phyloP scores from a whole-genome alignment of 805 yeast species.

The Sugiyamaella smithiae region DNA sequence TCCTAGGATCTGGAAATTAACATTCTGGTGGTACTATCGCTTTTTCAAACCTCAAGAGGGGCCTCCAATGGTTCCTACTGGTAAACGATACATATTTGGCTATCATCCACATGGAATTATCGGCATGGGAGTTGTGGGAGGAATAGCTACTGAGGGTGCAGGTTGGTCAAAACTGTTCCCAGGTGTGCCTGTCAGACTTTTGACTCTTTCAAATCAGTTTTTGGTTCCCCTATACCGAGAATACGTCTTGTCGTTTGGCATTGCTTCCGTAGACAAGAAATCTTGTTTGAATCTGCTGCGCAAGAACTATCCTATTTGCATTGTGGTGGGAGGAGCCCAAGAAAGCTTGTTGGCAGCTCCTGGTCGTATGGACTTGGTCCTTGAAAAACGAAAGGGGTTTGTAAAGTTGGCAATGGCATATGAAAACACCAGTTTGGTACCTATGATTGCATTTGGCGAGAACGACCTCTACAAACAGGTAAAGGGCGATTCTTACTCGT shows the following conservation, averaged over 20 bases:
- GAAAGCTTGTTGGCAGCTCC: slow-evolving; percentile 73
- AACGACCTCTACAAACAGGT: slow-evolving; percentile 55
- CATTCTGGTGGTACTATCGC: slow-evolving; percentile 25
- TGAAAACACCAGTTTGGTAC: slow-evolving; percentile 69
- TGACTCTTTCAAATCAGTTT: slow-evolving; percentile 83
- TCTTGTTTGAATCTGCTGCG: slow-evolving; percentile 65
- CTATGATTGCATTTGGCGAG: slow-evolving; percentile 90
- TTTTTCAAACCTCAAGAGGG: slow-evolving; percentile 36
- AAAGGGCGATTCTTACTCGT: slow-evolving; percentile 43
- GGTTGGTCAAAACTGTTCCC: slow-evolving; percentile 69
- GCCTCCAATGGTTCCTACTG: slow-evolving; percentile 39
- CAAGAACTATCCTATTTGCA: slow-evolving; percentile 71
- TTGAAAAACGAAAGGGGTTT: slow-evolving; percentile 82
- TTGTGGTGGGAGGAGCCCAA: slow-evolving; percentile 95
- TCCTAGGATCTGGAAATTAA: slow-evolving; percentile 17
- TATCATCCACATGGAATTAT: slow-evolving; percentile 97
- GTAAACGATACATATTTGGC: slow-evolving; percentile 72
- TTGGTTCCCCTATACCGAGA: slow-evolving; percentile 85
- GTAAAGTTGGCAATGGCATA: slow-evolving; percentile 78
- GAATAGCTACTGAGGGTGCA: slow-evolving; percentile 78
- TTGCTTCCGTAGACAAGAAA: slow-evolving; percentile 75
- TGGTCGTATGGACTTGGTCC: slow-evolving; percentile 60
- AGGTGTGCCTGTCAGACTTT: slow-evolving; percentile 72
- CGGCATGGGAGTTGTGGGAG: slow-evolving; percentile 86
- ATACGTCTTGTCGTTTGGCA: slow-evolving; percentile 74